Percentiles rank a stretch among this genome's conserved stretches.
Conservation (phyloP, 495 filamentous ascomycete genomes). For the Daldinia caldariorum region DNA sequence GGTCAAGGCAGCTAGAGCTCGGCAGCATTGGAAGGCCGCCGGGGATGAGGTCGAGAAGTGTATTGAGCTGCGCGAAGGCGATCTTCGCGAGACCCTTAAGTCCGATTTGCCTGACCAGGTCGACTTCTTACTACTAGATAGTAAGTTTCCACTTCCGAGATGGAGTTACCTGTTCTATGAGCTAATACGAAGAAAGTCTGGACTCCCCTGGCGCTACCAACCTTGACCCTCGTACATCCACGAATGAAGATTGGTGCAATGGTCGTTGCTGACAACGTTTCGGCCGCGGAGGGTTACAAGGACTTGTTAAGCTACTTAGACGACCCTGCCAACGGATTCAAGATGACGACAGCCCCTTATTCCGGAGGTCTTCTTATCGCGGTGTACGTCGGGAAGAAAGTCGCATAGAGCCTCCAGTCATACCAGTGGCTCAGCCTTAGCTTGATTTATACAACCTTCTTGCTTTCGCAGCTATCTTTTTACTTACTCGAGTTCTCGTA, state of each 20-base stretch:
- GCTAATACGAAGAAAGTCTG: slow-evolving; percentile 56
- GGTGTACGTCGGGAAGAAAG: slow-evolving; percentile 25
- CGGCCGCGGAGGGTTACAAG: slow-evolving; percentile 48
- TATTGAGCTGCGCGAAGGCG: slow-evolving; percentile 65
- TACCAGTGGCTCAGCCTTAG: neutral
- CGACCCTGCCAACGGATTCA: slow-evolving; percentile 46
- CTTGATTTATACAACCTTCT: too few relatives aligned
- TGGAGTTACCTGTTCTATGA: neutral
- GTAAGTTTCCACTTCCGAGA: slow-evolving; percentile 45
- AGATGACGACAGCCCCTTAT: slow-evolving; percentile 36
- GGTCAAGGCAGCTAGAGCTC: slow-evolving; percentile 56
- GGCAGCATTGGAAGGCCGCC: slow-evolving; percentile 58
- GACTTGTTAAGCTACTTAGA: slow-evolving; percentile 41
- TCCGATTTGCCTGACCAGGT: slow-evolving; percentile 53
- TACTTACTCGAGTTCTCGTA: neutral
- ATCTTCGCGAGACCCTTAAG: slow-evolving; percentile 63
- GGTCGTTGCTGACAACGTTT: slow-evolving; percentile 63
- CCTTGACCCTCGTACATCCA: slow-evolving; percentile 59
- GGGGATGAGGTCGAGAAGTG: slow-evolving; percentile 54
- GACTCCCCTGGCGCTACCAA: slow-evolving; percentile 62
- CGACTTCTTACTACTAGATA: slow-evolving; percentile 65
- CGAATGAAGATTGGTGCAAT: slow-evolving; percentile 58
- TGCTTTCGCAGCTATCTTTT: neutral
- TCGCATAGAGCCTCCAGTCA: neutral
- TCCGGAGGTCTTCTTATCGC: slow-evolving; percentile 35